These are phyloP conservation scores for Mallotus japonicus DNA, from an alignment of 441 rosid genomes.

Conservation along the genomic window DNA sequence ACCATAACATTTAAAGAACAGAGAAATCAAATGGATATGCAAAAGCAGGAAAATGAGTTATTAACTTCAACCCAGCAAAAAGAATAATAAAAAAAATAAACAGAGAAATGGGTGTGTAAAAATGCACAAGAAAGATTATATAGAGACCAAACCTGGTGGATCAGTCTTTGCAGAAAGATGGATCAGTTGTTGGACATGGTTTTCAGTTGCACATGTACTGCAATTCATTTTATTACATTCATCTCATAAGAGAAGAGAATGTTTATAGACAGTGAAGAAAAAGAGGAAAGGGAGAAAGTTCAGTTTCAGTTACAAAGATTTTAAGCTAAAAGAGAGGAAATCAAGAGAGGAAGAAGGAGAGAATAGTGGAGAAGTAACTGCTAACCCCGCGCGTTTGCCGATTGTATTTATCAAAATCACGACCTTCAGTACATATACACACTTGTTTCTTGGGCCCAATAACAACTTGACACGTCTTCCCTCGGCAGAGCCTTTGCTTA, in stretches of 20 bases:
- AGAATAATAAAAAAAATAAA: not conserved
- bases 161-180: no score
- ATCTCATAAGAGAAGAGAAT: not conserved
- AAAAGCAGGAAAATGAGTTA: not conserved
- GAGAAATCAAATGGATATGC: not conserved
- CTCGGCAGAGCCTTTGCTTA: not conserved
- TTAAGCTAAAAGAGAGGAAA: conserved; percentile 6
- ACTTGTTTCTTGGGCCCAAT: conserved; percentile 22
- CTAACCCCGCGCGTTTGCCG: conserved; percentile 44
- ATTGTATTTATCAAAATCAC: conserved; percentile 51
- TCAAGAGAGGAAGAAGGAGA: not conserved
- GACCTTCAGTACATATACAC: conserved; percentile 12
- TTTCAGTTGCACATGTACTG: no score
- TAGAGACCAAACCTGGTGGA: not conserved
- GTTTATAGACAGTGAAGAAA: not conserved
- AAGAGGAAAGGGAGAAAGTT: not conserved
- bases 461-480: conserved; percentile 19
- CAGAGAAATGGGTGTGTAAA: no score
- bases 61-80: no score
- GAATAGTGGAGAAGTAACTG: conserved; percentile 29
- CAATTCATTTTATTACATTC: not conserved
- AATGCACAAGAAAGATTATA: no score
- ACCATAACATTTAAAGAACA: not conserved
- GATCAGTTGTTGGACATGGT: no score
- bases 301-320: not conserved